Evolutionary conservation across 73 alveolate genomes (phyloP).

Genomic region (Durusdinium trenchii): DNA sequence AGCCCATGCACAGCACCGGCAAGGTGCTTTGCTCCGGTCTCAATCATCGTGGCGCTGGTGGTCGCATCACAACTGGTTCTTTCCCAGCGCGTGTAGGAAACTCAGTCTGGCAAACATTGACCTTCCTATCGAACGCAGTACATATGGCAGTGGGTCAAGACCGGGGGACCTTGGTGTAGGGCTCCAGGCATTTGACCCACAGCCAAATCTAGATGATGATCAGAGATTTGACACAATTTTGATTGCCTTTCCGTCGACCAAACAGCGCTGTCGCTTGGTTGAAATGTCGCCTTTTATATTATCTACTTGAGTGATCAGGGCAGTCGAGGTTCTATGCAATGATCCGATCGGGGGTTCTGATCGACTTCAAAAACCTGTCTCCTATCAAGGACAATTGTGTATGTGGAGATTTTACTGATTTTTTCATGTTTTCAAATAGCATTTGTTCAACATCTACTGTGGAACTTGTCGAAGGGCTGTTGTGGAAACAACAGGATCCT

Average conservation of each 20-base stretch:
- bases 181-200: background rate
- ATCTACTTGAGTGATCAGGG: background rate
- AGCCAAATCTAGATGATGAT: background rate
- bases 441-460: background rate
- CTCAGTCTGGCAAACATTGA: background rate
- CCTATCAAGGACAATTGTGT: slow-evolving; percentile 62
- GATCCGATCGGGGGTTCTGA: slow-evolving; percentile 70
- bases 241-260: no score
- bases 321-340: slow-evolving; percentile 50
- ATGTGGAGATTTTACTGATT: no score
- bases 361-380: slow-evolving; percentile 69
- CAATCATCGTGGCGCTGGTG: slow-evolving; percentile 71
- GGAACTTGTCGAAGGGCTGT: background rate
- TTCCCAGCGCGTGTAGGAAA: slow-evolving; percentile 41
- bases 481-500: slow-evolving; percentile 21
- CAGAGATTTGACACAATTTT: no score
- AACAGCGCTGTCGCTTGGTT: background rate
- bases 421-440: background rate
- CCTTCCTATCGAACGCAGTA: no score
- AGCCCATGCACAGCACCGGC: no score
- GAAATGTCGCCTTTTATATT: background rate
- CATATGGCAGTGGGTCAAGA: no score
- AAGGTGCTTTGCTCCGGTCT: slow-evolving; percentile 72
- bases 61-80: slow-evolving; percentile 59
- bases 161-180: no score